phyloP scores from a whole-genome alignment of 768 basidiomycete species.

The Naganishia friedmannii region DNA sequence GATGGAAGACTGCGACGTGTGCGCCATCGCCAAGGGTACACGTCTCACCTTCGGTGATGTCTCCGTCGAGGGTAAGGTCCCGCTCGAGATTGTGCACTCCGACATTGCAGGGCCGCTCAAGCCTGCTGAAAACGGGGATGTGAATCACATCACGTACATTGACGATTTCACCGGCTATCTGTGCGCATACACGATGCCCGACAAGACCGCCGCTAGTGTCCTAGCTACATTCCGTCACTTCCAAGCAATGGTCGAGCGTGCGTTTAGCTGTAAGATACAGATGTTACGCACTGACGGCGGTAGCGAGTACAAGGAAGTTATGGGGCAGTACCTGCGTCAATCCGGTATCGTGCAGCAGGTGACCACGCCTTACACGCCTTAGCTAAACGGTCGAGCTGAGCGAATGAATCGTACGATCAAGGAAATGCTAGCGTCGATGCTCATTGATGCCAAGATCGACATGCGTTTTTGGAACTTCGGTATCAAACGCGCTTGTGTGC shows the following conservation, averaged over 20 bases:
- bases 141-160: slow-evolving; percentile 25
- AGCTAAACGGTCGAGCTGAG: slow-evolving; percentile 32
- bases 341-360: slow-evolving; percentile 28
- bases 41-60: slow-evolving; percentile 24
- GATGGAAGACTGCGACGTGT: slow-evolving; percentile 31
- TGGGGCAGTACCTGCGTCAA: slow-evolving; percentile 2
- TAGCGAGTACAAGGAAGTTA: slow-evolving; percentile 23
- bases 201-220: slow-evolving; percentile 6
- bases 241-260: slow-evolving; percentile 6
- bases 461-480: slow-evolving; percentile 30
- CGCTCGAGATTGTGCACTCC: slow-evolving; percentile 21
- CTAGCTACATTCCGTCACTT: not conserved
- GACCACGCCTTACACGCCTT: slow-evolving; percentile 32
- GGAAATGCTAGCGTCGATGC: slow-evolving; percentile 34
- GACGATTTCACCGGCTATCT: slow-evolving; percentile 28
- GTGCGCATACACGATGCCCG: not conserved
- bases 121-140: not conserved
- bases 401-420: slow-evolving; percentile 35
- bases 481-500: slow-evolving; percentile 6
- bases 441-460: slow-evolving; percentile 19
- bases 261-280: slow-evolving; percentile 24
- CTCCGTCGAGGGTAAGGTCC: slow-evolving; percentile 20
- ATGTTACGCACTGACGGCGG: slow-evolving; percentile 36
- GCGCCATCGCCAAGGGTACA: slow-evolving; percentile 28
- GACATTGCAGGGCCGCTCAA: slow-evolving; percentile 22